These are phyloP conservation scores for Fusarium udum DNA, from an alignment of 2,329 filamentous ascomycete species.

Conservation along the genomic window DNA sequence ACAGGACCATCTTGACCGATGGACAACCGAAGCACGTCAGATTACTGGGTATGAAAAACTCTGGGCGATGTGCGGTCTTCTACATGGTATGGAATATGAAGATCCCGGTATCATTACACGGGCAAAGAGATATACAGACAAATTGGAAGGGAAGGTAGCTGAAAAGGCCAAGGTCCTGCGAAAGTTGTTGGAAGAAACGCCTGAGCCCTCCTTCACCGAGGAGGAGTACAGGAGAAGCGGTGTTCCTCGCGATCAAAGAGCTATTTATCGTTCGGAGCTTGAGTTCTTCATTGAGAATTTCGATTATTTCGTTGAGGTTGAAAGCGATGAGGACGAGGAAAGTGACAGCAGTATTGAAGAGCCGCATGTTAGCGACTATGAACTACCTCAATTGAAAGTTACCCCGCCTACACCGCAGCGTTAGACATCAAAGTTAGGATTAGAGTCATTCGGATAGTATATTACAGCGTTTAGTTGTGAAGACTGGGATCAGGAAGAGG, in stretches of 20 bases:
- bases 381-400: background rate
- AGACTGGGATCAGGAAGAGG: background rate
- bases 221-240: background rate
- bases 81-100: background rate
- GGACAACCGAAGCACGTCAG: slow-evolving; percentile 9
- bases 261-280: no score
- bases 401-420: background rate
- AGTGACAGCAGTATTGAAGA: background rate
- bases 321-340: no score
- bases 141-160: background rate
- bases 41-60: background rate
- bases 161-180: background rate
- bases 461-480: background rate
- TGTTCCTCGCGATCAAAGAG: background rate
- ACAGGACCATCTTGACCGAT: slow-evolving; percentile 4
- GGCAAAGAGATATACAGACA: background rate
- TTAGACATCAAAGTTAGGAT: background rate
- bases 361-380: background rate
- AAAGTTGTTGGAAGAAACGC: slow-evolving; percentile 4
- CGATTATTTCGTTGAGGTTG: background rate
- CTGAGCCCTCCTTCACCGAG: background rate
- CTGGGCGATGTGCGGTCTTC: background rate
- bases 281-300: background rate
- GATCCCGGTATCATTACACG: background rate
- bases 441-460: background rate